Conservation (phyloP, 352 stramenopile species). For the Phytophthora uliginosa region DNA sequence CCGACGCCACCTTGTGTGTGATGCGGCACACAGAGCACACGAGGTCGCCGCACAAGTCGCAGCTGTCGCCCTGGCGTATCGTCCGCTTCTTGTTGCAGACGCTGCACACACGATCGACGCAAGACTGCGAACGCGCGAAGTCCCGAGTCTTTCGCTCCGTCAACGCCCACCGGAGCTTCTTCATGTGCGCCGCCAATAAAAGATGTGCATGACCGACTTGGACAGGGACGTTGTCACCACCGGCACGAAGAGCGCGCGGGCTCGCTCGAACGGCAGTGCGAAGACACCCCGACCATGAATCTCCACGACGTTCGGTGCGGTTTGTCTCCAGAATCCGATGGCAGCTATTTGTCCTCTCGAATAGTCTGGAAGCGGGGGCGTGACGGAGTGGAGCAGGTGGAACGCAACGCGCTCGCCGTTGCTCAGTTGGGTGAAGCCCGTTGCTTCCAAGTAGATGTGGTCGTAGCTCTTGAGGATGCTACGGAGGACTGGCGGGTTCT, state of each 20-base stretch:
- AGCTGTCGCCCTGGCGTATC: slow-evolving; percentile 29
- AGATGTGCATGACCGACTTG: slow-evolving; percentile 38
- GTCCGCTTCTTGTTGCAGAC: slow-evolving; percentile 30
- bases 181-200: slow-evolving; percentile 28
- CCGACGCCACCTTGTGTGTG: slow-evolving; percentile 41
- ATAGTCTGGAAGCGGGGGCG: slow-evolving; percentile 30
- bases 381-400: slow-evolving; percentile 39
- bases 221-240: slow-evolving; percentile 33
- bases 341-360: slow-evolving; percentile 32
- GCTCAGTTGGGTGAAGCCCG: slow-evolving; percentile 27
- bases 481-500: slow-evolving; percentile 37
- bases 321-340: slow-evolving; percentile 38
- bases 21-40: slow-evolving; percentile 43
- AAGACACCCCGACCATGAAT: slow-evolving; percentile 33
- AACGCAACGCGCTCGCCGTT: slow-evolving; percentile 38
- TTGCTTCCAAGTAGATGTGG: slow-evolving; percentile 46
- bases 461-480: slow-evolving; percentile 43
- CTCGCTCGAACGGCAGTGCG: slow-evolving; percentile 29
- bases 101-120: slow-evolving; percentile 13
- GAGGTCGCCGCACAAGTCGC: slow-evolving; percentile 37
- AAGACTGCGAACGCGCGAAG: slow-evolving; percentile 8
- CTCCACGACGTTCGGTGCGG: slow-evolving; percentile 21
- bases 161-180: slow-evolving; percentile 34
- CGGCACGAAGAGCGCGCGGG: slow-evolving; percentile 26
- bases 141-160: slow-evolving; percentile 20